phyloP scores from a whole-genome alignment of 768 basidiomycete genomes.

The Mycena albidolilacea region DNA sequence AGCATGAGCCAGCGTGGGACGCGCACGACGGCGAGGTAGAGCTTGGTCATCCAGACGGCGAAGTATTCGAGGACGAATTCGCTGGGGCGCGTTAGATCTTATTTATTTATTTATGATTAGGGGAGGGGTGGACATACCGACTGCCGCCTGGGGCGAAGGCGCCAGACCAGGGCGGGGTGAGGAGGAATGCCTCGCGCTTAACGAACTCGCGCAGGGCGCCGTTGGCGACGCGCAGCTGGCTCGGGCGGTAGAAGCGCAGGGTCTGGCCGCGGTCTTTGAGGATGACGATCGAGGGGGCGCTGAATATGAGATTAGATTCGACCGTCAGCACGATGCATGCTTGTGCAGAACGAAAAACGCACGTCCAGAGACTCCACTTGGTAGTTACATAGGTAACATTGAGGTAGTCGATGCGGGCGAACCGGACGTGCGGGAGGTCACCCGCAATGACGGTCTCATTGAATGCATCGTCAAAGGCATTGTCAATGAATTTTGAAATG shows the following conservation, averaged over 20 bases:
- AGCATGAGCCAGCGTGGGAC: constrained; percentile 85
- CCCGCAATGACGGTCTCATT: constrained; percentile 71
- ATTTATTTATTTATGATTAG: not conserved
- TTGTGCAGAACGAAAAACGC: constrained; percentile 47
- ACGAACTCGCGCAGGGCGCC: constrained; percentile 79
- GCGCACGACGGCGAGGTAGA: constrained; percentile 66
- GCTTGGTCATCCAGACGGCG: constrained; percentile 67
- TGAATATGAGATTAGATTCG: constrained; percentile 45
- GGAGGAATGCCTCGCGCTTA: constrained; percentile 72
- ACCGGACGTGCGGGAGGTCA: constrained; percentile 81
- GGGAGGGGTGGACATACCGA: constrained; percentile 58
- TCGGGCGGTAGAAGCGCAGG: constrained; percentile 85
- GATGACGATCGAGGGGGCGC: constrained; percentile 84
- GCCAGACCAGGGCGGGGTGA: constrained; percentile 77
- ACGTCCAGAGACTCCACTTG: constrained; percentile 91
- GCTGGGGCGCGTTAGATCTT: constrained; percentile 52
- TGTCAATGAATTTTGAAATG: constrained; percentile 78
- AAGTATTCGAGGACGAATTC: constrained; percentile 66
- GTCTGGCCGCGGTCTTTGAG: constrained; percentile 79
- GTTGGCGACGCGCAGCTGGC: constrained; percentile 71
- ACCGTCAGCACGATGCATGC: constrained; percentile 24
- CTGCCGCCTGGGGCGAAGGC: constrained; percentile 83
- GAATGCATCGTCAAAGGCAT: constrained; percentile 81
- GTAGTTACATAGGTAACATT: constrained; percentile 88
- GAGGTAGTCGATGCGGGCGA: constrained; percentile 91